Conservation (phyloP, 176 grass and related monocot genomes). For the Aegilops umbellulata region DNA sequence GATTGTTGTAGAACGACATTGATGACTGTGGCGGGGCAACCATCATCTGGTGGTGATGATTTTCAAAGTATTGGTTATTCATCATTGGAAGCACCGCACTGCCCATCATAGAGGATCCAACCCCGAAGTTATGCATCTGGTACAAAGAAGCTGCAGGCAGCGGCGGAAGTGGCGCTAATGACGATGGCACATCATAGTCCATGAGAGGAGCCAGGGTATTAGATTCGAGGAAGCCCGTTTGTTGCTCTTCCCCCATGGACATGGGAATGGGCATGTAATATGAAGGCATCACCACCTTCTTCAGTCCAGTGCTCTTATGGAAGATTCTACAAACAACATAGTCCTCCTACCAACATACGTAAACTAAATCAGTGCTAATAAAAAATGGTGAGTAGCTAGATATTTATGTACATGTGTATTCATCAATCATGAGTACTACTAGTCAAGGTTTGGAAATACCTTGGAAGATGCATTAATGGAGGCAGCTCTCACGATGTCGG, state of each 20-base stretch:
- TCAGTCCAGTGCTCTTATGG: constrained; percentile 40
- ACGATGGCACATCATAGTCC: background rate
- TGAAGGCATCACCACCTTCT: background rate
- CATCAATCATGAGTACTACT: background rate
- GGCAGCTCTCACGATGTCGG: background rate
- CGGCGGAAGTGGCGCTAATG: background rate
- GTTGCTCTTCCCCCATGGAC: background rate
- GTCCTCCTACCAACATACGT: constrained; percentile 33
- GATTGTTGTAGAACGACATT: background rate
- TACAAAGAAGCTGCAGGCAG: background rate
- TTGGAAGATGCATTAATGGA: background rate
- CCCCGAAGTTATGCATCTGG: background rate
- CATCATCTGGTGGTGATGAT: background rate
- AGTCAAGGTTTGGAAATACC: background rate
- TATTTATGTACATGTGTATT: background rate
- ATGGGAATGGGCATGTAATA: background rate
- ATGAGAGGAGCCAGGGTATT: background rate
- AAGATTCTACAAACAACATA: constrained; percentile 67
- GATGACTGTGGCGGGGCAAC: background rate
- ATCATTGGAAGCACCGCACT: background rate
- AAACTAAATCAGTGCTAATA: background rate
- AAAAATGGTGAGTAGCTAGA: background rate
- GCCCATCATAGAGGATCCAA: background rate
- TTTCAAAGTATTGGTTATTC: background rate
- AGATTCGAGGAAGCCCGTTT: background rate